Percentiles rank a stretch among this genome's conserved stretches.
These are phyloP conservation scores for Saturnispora dispora DNA, from an alignment of 805 yeast genomes.

Conservation along the genomic window DNA sequence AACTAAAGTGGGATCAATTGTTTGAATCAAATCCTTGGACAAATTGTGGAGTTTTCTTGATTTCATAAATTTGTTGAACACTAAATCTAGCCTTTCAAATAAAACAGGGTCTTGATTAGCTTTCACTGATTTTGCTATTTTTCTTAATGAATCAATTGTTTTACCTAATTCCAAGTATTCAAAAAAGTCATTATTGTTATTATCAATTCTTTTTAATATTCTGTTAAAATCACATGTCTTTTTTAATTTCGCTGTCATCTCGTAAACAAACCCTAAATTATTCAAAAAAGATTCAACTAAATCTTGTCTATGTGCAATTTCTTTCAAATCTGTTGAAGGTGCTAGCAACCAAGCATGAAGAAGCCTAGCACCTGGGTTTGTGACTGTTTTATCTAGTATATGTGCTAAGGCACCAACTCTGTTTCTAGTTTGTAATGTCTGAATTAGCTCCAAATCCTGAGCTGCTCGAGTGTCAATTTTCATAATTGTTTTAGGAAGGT, in stretches of 20 bases:
- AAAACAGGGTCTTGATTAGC: slow-evolving; percentile 6
- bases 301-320: slow-evolving; percentile 48
- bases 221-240: slow-evolving; percentile 50
- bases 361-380: slow-evolving; percentile 75
- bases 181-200: slow-evolving; percentile 24
- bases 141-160: slow-evolving; percentile 21
- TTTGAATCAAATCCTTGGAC: slow-evolving; percentile 24
- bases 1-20: slow-evolving; percentile 18
- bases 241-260: slow-evolving; percentile 31
- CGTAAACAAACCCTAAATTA: slow-evolving; percentile 23
- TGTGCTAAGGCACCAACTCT: slow-evolving; percentile 62
- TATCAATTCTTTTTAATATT: slow-evolving; percentile 49
- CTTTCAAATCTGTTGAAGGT: slow-evolving; percentile 56
- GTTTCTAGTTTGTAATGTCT: slow-evolving; percentile 47
- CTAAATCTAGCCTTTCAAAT: slow-evolving; percentile 11
- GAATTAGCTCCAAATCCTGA: slow-evolving; percentile 62
- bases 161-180: slow-evolving; percentile 26
- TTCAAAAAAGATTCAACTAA: slow-evolving; percentile 37
- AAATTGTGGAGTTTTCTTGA: slow-evolving; percentile 13
- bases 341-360: slow-evolving; percentile 74
- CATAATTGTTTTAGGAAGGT: slow-evolving; percentile 44
- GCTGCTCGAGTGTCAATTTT: slow-evolving; percentile 77
- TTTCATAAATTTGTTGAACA: slow-evolving; percentile 16
- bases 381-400: slow-evolving; percentile 64
- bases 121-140: slow-evolving; percentile 21